Conservation (phyloP, 2,329 filamentous ascomycete genomes). For the Fusarium pseudonygamai region DNA sequence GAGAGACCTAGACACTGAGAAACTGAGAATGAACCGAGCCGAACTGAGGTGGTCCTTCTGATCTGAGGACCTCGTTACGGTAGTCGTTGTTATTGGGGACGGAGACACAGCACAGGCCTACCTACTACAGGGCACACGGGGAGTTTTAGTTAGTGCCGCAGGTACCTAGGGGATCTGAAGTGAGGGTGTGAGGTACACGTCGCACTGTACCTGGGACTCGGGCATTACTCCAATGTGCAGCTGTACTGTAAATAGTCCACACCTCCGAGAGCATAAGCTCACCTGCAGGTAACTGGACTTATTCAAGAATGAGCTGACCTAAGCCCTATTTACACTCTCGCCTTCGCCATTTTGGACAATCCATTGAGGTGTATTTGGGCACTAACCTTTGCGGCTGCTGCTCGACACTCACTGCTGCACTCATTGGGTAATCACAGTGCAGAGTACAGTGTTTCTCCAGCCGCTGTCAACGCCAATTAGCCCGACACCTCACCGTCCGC, state of each 20-base stretch:
- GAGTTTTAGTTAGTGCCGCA: conserved; percentile 30
- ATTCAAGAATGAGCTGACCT: conserved; percentile 24
- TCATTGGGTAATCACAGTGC: conserved; percentile 8
- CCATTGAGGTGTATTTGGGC: not conserved
- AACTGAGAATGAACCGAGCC: not conserved
- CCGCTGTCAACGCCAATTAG: conserved; percentile 2
- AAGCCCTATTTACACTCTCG: not conserved
- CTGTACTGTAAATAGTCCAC: conserved; percentile 24
- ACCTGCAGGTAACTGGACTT: conserved; percentile 17
- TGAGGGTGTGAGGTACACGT: not conserved
- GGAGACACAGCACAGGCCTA: conserved; percentile 30
- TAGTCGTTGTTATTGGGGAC: conserved; percentile 33
- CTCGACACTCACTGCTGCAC: not conserved
- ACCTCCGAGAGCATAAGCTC: conserved; percentile 31
- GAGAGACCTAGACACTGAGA: conserved; percentile 5
- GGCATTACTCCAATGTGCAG: not conserved
- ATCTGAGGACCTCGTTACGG: conserved; percentile 30
- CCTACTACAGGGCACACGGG: conserved; percentile 24
- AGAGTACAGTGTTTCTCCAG: conserved; percentile 24
- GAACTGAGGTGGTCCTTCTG: conserved; percentile 25
- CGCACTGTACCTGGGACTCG: conserved; percentile 17
- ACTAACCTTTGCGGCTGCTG: not conserved
- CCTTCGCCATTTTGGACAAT: not conserved
- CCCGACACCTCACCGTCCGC: conserved; percentile 9
- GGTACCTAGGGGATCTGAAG: conserved; percentile 13